Percentiles rank a stretch among this genome's conserved stretches.
Evolutionary conservation across 768 basidiomycete genomes (phyloP).

Genomic region (Boletus rufocinnamomeus): DNA sequence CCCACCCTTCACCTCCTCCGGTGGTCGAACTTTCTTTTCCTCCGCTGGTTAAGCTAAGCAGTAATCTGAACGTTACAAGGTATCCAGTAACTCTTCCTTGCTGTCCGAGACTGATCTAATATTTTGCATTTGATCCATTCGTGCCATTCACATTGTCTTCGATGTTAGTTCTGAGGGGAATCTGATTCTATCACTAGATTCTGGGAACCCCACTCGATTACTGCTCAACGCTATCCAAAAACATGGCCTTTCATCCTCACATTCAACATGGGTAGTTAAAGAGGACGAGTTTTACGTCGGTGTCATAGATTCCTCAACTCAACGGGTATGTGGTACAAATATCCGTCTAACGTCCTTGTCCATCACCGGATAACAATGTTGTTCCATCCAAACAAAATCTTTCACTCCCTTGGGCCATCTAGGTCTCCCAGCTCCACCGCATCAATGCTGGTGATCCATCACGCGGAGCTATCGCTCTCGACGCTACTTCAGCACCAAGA

Average conservation of each 20-base stretch:
- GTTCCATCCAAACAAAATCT: background rate
- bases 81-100: conserved; percentile 27
- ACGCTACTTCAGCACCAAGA: conserved; percentile 50
- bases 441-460: conserved; percentile 75
- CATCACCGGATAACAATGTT: background rate
- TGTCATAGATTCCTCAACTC: conserved; percentile 28
- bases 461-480: conserved; percentile 65
- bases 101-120: conserved; percentile 2
- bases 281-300: conserved; percentile 65
- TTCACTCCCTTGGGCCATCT: background rate
- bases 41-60: conserved; percentile 47
- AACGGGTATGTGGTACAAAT: conserved; percentile 8
- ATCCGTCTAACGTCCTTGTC: background rate
- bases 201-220: conserved; percentile 59
- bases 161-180: conserved; percentile 62
- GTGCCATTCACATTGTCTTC: background rate
- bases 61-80: conserved; percentile 54
- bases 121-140: background rate
- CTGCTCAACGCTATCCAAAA: conserved; percentile 55
- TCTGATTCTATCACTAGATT: conserved; percentile 59
- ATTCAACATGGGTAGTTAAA: conserved; percentile 38
- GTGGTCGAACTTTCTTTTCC: conserved; percentile 34
- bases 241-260: conserved; percentile 31
- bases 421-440: conserved; percentile 52
- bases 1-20: conserved; percentile 11